Percentiles rank a stretch among this genome's conserved stretches.
phyloP scores from a whole-genome alignment of 768 basidiomycete species.

The Trametes meyenii region DNA sequence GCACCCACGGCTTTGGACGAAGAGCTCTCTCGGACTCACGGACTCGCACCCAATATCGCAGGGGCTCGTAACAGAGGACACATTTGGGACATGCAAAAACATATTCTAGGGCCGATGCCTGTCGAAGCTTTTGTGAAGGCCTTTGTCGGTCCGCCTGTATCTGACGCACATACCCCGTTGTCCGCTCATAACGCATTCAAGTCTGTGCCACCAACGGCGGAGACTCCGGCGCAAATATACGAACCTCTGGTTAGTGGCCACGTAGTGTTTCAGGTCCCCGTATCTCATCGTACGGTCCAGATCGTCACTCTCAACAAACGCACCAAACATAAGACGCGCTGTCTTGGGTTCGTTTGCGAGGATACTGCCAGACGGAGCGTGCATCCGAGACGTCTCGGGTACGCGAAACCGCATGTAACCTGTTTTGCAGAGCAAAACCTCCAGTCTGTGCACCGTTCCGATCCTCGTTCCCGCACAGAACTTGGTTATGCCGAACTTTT shows the following conservation, averaged over 20 bases:
- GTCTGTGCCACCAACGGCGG: not conserved
- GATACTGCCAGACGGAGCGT: not conserved
- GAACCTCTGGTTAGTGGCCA: not conserved
- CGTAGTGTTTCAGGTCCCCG: too few species aligned
- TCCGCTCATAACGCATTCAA: not conserved
- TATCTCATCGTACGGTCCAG: not conserved
- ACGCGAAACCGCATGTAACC: conserved; percentile 11
- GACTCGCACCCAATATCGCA: not conserved
- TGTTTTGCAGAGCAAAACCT: not conserved
- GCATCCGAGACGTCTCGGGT: not conserved
- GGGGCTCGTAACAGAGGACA: not conserved
- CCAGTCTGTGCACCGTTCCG: not conserved
- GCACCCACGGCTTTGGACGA: not conserved
- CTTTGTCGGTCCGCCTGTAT: not conserved
- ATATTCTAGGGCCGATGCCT: not conserved
- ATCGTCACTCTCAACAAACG: not conserved
- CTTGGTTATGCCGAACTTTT: conserved; percentile 18
- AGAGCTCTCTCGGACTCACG: not conserved
- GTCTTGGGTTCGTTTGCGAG: conserved; percentile 5
- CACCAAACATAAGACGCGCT: not conserved
- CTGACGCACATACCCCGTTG: not conserved
- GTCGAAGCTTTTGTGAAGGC: not conserved
- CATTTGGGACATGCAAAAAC: not conserved
- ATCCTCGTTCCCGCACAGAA: not conserved
- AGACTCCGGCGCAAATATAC: not conserved